Evolutionary conservation across 345 rosid species (phyloP).

Genomic region (Salix viminalis): DNA sequence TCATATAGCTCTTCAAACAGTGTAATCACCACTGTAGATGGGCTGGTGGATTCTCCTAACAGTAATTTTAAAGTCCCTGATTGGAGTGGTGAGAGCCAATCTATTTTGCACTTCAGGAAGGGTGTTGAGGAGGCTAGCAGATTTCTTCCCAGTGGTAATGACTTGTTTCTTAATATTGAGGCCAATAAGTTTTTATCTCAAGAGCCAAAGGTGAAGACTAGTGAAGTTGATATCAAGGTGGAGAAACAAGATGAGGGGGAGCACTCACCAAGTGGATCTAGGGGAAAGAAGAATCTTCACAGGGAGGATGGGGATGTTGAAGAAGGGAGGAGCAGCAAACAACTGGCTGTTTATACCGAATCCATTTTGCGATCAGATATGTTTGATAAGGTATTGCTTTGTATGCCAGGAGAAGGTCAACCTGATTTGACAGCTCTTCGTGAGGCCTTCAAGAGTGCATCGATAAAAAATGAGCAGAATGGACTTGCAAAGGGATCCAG

Average conservation of each 20-base stretch:
- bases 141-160: conserved; percentile 50
- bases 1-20: conserved; percentile 50
- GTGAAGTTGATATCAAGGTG: conserved; percentile 28
- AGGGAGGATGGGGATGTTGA: conserved; percentile 43
- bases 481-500: conserved; percentile 20
- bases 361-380: conserved; percentile 52
- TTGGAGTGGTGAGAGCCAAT: conserved; percentile 44
- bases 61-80: conserved; percentile 37
- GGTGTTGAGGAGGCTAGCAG: conserved; percentile 77
- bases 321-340: conserved; percentile 74
- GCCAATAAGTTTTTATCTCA: conserved; percentile 10
- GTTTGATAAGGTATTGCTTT: conserved; percentile 66
- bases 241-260: conserved; percentile 32
- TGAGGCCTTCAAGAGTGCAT: conserved; percentile 49
- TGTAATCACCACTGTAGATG: conserved; percentile 36
- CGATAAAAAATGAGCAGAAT: conserved; percentile 30
- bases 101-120: conserved; percentile 63
- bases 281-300: conserved; percentile 48
- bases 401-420: conserved; percentile 27
- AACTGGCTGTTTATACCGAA: conserved; percentile 59
- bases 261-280: conserved; percentile 19
- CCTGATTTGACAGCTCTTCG: conserved; percentile 46
- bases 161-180: conserved; percentile 37
- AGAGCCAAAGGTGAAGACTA: conserved; percentile 14
- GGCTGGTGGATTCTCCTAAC: conserved; percentile 47